Evolutionary conservation across 176 grass and related monocot species (phyloP).

Genomic region (Oryza nivara): DNA sequence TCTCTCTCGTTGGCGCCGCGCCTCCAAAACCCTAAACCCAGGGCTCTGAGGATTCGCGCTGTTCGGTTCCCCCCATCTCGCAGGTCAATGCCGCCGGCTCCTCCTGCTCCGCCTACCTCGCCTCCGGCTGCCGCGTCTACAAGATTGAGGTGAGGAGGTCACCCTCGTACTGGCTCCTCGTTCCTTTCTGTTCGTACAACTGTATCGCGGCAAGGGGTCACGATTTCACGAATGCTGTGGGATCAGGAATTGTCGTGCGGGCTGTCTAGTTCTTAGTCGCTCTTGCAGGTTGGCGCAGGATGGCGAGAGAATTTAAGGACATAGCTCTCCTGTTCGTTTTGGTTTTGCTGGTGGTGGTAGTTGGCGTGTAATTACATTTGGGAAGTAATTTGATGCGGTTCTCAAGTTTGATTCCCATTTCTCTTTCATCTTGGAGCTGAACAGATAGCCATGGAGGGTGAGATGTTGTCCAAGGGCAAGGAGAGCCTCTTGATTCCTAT

Average conservation of each 20-base stretch:
- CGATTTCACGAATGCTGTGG: background rate
- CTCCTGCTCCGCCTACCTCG: constrained; percentile 77
- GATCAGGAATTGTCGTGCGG: background rate
- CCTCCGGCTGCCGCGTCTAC: constrained; percentile 80
- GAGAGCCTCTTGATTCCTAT: constrained; percentile 93
- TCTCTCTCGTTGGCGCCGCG: background rate
- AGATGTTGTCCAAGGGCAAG: constrained; percentile 66
- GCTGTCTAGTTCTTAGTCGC: background rate
- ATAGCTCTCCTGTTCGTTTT: background rate
- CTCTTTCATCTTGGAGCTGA: constrained; percentile 23
- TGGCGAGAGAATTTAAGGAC: background rate
- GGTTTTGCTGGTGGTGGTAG: background rate
- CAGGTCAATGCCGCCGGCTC: constrained; percentile 60
- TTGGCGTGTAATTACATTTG: background rate
- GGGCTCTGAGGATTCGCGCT: background rate
- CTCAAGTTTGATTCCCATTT: constrained; percentile 35
- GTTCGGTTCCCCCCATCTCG: background rate
- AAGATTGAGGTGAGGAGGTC: constrained; percentile 62
- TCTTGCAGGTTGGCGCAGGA: background rate
- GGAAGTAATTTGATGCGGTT: background rate
- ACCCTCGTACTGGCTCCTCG: background rate
- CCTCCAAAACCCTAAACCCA: constrained; percentile 48
- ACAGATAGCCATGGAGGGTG: constrained; percentile 82
- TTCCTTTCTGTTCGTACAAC: background rate
- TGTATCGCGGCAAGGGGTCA: background rate